Evolutionary conservation across 2,329 filamentous ascomycete species (phyloP), one percentile per base, ranked within the genome.

Genomic region (Aspergillus ruber): DNA sequence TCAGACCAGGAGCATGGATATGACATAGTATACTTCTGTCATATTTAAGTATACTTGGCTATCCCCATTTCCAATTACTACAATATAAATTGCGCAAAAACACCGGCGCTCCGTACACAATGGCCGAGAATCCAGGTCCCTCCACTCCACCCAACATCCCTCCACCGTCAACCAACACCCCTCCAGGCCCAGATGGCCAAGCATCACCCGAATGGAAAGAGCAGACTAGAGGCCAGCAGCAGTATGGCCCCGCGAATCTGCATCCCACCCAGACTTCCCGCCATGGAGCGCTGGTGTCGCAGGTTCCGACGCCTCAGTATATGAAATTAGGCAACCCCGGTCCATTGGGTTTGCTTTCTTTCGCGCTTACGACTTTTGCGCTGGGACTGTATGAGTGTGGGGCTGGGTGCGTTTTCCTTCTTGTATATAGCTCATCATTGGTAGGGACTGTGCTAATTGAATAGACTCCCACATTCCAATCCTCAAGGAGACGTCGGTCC

Each of bases 321-420:
- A 41, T 43, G 64, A 78, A 76, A 51, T 72, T 80, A 58, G 80
- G 73, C 61, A 82, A 83, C 62, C 80, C 80, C 42, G 79, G 79
- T 49, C 80, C 80, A 8, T 71, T 83, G 18, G 80, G 80, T 47
- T 73, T 83, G 42, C 76, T 79, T 44, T 80, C 78, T 67, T 85
- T 85, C 66, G 80, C 81, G n/a, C 61, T 82, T 53, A 84, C 82
- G 8, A 84, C 81, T 8, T 83, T 85, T 59, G 73, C 81, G 12
- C 72, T 85, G 32, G 74, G 73, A 21, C 58, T 78, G 1, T 72
- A 72, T 51, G 64, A 73, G 44, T 73, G 70, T 45, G 71, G 71
- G 46, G 71, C 66, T 50, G 70, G 70, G 80, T 81, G 71, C 55
- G 74, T 27, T 6, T 21, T 36, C 8, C 33, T 18, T 7, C 23